Percentiles rank a stretch among this genome's conserved stretches.
These are phyloP conservation scores for Omphalea diandra DNA, from an alignment of 441 rosid species.

Conservation along the genomic window DNA sequence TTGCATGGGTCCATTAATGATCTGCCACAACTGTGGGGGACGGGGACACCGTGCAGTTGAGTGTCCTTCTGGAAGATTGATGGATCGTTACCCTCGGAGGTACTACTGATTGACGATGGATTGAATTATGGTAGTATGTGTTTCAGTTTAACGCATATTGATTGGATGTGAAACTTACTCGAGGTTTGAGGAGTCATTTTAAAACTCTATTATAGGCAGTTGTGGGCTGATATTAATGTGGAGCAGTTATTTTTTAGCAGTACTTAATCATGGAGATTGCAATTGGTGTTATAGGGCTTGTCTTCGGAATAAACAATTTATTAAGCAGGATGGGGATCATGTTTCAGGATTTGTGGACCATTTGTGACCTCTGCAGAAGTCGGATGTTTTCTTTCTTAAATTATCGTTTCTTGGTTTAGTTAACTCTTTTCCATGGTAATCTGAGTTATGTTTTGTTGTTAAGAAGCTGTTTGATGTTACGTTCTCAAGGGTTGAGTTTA, in stretches of 20 bases:
- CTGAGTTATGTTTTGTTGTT: too few relatives aligned
- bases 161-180: constrained; percentile 14
- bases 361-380: not conserved
- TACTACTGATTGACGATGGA: constrained; percentile 32
- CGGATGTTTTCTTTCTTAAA: not conserved
- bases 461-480: too few relatives aligned
- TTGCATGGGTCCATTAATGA: constrained; percentile 63
- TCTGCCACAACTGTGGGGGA: constrained; percentile 78
- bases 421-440: too few relatives aligned
- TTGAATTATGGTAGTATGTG: constrained; percentile 5
- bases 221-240: too few relatives aligned
- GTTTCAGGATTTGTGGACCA: not conserved
- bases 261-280: constrained; percentile 1
- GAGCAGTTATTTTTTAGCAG: constrained; percentile 14
- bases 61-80: constrained; percentile 65
- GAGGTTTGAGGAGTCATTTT: constrained; percentile 12
- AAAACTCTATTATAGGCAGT: too few relatives aligned
- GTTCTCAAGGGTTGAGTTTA: too few relatives aligned
- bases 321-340: not conserved
- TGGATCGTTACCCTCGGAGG: constrained; percentile 63
- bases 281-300: not conserved
- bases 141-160: not conserved
- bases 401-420: too few relatives aligned
- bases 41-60: constrained; percentile 64
- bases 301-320: constrained; percentile 14